Evolutionary conservation across 2,329 filamentous ascomycete genomes (phyloP), one percentile per base, ranked within the genome.

Genomic region (Cadophora luteo-olivacea): DNA sequence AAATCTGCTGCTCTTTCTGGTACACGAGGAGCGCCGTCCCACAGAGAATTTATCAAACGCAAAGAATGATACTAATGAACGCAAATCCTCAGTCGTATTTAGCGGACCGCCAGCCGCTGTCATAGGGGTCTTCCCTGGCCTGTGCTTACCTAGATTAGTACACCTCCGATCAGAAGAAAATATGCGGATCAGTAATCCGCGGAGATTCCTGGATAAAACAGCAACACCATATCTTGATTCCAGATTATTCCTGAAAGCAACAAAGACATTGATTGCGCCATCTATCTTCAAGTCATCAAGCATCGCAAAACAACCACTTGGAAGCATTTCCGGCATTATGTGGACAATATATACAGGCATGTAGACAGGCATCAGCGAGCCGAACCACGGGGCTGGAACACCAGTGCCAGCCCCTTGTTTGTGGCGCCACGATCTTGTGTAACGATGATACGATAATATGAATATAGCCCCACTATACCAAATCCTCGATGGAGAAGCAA

Each of bases 371-470:
- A 60, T 60, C n/a, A 24, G 6, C 12, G 32, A 41, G n/a, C 33
- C 33, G 33, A 60, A 60, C 55, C 55, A 60, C 33, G 33, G 55
- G 33, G 33, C 33, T 60, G 55, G 55, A 60, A 60, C 22, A 57
- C 6, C 29, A 57, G 29, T 22, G 54, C 2, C 22, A 29, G 25
- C 22, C 57, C 57, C 57, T 29, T 60, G 57, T 38, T 45, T 25
- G 22, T 19, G 36, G 11, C n/a, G n/a, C 8, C 12, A 36, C 9
- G 36, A 45, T 60, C 57, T 60, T 60, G 36, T 60, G 57, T 22
- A 45, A 60, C 33, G 5, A 7, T 25, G 33, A n/a, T 19, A 7
- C 22, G 45, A 22, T 9, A 29, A 38, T 38, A 14, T 7, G 36
- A 3, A 3, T 5, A 29, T 24, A 19, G 19, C 14, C 22, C 36